phyloP scores from a whole-genome alignment of 305 asterid genomes.

The Plantago coronopus region DNA sequence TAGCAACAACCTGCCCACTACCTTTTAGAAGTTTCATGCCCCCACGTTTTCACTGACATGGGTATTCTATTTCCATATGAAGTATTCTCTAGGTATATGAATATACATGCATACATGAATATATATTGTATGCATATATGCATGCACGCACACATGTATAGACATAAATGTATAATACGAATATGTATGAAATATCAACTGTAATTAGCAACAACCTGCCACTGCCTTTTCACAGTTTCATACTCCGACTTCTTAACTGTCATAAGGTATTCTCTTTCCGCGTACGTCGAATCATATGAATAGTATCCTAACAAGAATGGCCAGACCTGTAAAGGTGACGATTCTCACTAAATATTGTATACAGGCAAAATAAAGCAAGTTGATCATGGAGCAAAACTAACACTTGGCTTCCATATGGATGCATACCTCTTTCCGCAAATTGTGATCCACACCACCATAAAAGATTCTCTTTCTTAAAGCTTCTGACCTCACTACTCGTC shows the following conservation, averaged over 20 bases:
- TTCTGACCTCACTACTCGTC: constrained; percentile 63
- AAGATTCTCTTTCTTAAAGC: constrained; percentile 77
- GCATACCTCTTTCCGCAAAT: constrained; percentile 75
- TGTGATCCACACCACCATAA: constrained; percentile 86
- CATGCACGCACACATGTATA: not conserved
- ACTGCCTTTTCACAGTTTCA: constrained; percentile 80
- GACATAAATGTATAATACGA: not conserved
- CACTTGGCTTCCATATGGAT: constrained; percentile 11
- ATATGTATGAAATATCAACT: constrained; percentile 14
- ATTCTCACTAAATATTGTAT: constrained; percentile 4
- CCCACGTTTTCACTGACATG: constrained; percentile 56
- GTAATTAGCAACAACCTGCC: constrained; percentile 72
- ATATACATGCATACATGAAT: not conserved
- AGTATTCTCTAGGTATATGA: not conserved
- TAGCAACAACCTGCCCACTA: constrained; percentile 90
- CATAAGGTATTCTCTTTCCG: constrained; percentile 78
- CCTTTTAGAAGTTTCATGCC: constrained; percentile 68
- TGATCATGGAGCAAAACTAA: not conserved
- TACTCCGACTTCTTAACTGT: constrained; percentile 74
- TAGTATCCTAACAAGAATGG: constrained; percentile 75
- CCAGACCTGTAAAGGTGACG: constrained; percentile 63
- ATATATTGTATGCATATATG: not conserved
- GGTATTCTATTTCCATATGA: constrained; percentile 76
- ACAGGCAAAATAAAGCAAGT: constrained; percentile 15
- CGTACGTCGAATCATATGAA: constrained; percentile 75